A percentile compares a stretch with the other conserved stretches of the same genome.
phyloP scores from a whole-genome alignment of 768 basidiomycete species.

The Collybiopsis confluens region DNA sequence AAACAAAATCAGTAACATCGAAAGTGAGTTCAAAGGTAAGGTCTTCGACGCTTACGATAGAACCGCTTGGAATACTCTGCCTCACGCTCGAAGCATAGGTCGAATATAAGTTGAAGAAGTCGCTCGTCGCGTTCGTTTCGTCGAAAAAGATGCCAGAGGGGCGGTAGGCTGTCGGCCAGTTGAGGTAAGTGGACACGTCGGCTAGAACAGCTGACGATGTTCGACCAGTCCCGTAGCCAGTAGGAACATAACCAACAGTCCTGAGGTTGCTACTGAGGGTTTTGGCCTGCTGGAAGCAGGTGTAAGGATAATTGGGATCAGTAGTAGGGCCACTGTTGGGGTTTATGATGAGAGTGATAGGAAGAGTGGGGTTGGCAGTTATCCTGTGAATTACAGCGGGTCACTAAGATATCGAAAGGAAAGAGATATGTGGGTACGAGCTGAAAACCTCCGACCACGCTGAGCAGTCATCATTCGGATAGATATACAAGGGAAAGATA shows the following conservation, averaged over 20 bases:
- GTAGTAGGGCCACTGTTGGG: conserved; percentile 22
- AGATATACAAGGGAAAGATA: conserved; percentile 29
- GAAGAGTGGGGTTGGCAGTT: conserved; percentile 19
- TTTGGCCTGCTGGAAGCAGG: conserved; percentile 20
- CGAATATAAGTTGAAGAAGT: conserved; percentile 19
- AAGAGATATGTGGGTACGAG: too few relatives aligned
- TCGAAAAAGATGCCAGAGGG: conserved; percentile 34
- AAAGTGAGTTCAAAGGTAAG: conserved; percentile 15
- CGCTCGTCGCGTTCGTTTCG: conserved; percentile 18
- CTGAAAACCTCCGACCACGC: conserved; percentile 21
- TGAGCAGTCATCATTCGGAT: conserved; percentile 20
- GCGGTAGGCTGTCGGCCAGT: conserved; percentile 22
- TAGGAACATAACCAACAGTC: conserved; percentile 29
- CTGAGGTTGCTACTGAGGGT: conserved; percentile 20
- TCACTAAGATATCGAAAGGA: conserved; percentile 9
- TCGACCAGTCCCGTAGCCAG: conserved; percentile 19
- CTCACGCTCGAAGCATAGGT: conserved; percentile 16
- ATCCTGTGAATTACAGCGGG: conserved; percentile 18
- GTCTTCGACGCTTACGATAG: conserved; percentile 7
- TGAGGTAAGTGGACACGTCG: conserved; percentile 26
- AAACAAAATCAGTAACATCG: too few relatives aligned
- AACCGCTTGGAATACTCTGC: conserved; percentile 14
- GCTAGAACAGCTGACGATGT: conserved; percentile 15
- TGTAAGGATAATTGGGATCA: conserved; percentile 24
- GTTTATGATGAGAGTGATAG: conserved; percentile 28